Conservation (phyloP, 2,329 filamentous ascomycete genomes). For the Aspergillus ochraceoroseus region DNA sequence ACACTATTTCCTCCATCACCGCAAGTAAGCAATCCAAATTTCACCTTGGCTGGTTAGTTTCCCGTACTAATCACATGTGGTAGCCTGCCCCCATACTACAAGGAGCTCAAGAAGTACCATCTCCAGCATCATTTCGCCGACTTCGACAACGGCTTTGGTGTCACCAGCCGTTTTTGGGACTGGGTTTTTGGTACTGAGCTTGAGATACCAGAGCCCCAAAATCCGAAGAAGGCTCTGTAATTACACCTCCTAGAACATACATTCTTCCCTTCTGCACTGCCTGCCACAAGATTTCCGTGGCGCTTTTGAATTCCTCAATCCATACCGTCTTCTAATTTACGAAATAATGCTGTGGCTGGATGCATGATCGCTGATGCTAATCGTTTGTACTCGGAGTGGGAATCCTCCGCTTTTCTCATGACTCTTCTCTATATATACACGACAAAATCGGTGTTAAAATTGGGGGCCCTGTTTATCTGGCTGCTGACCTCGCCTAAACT, state of each 20-base stretch:
- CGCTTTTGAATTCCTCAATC: no score
- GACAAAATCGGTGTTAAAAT: not conserved
- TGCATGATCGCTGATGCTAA: conserved; percentile 5
- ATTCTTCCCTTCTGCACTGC: no score
- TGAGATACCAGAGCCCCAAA: conserved; percentile 38
- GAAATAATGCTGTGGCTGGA: conserved; percentile 17
- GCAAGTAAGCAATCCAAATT: conserved; percentile 57
- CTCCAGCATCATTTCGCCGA: conserved; percentile 96
- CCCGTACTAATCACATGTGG: conserved; percentile 10
- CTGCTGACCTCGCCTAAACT: not conserved
- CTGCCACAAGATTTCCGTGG: no score
- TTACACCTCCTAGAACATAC: no score
- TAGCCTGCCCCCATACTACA: conserved; percentile 80
- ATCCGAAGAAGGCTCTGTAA: conserved; percentile 37
- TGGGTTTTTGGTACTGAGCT: conserved; percentile 85
- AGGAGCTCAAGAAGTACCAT: conserved; percentile 93
- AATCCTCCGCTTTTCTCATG: not conserved
- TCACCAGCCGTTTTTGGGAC: conserved; percentile 97
- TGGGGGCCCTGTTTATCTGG: not conserved
- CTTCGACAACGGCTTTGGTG: conserved; percentile 94
- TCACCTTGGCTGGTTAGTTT: not conserved
- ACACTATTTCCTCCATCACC: conserved; percentile 97
- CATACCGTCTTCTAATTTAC: conserved; percentile 11
- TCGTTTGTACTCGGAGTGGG: conserved; percentile 4
- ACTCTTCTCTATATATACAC: conserved; percentile 10